These are phyloP conservation scores for Paramecium primaurelia DNA, from an alignment of 73 alveolate genomes.

Conservation along the genomic window DNA sequence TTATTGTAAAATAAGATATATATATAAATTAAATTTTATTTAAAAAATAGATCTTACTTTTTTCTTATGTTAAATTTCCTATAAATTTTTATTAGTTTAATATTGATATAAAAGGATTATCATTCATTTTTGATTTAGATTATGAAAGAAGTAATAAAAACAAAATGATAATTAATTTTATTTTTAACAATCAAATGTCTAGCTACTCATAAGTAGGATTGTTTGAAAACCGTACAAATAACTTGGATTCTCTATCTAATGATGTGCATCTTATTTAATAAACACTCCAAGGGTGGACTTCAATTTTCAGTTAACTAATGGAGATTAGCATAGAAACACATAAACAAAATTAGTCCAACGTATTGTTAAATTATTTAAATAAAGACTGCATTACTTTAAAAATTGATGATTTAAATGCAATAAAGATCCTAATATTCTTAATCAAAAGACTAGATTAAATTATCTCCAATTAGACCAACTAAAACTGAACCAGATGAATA, in stretches of 20 bases:
- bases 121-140: not conserved
- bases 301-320: not conserved
- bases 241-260: not conserved
- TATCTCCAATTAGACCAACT: conserved; percentile 1
- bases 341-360: not conserved
- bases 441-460: not conserved
- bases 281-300: conserved; percentile 27
- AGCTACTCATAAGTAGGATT: not conserved
- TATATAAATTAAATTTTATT: not conserved
- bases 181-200: not conserved
- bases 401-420: not conserved
- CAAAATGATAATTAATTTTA: not conserved
- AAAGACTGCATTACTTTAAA: not conserved
- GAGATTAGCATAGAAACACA: not conserved
- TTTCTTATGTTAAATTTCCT: not conserved
- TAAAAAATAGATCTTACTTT: not conserved
- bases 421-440: not conserved
- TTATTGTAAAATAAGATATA: too few relatives aligned
- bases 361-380: not conserved
- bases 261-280: not conserved
- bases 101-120: not conserved
- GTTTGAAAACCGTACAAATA: not conserved
- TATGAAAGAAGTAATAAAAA: not conserved
- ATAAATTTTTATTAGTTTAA: not conserved
- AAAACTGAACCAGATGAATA: conserved; percentile 23